Evolutionary conservation across 495 filamentous ascomycete species (phyloP).

Genomic region (Letharia lupina): DNA sequence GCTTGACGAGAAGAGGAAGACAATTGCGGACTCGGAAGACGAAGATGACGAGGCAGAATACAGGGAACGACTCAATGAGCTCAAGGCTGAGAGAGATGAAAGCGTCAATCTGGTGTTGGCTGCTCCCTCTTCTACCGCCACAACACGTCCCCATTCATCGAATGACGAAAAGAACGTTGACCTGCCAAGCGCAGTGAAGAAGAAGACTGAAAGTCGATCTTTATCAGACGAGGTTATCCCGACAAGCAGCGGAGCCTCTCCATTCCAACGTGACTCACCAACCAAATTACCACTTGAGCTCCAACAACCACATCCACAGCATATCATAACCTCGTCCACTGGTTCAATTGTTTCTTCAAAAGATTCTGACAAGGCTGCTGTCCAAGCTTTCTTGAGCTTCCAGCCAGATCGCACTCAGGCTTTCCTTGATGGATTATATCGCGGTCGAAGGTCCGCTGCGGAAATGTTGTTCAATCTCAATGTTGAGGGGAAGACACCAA

Average conservation of each 20-base stretch:
- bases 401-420: conserved; percentile 23
- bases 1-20: conserved; percentile 7
- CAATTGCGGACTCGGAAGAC: conserved; percentile 43
- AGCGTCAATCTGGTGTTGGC: conserved; percentile 28
- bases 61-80: conserved; percentile 22
- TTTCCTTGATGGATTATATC: conserved; percentile 22
- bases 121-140: not conserved
- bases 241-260: conserved; percentile 27
- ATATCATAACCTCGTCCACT: not conserved
- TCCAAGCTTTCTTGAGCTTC: conserved; percentile 25
- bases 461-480: conserved; percentile 16
- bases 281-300: conserved; percentile 22
- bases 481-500: conserved; percentile 13
- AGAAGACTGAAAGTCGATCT: conserved; percentile 5
- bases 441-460: conserved; percentile 18
- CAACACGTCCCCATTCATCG: not conserved
- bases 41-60: conserved; percentile 32
- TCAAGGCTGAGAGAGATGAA: conserved; percentile 24
- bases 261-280: conserved; percentile 32
- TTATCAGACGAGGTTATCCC: conserved; percentile 4
- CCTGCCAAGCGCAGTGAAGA: not conserved
- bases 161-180: conserved; percentile 2
- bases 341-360: not conserved
- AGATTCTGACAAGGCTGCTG: conserved; percentile 23
- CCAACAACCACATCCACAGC: not conserved